A percentile compares a stretch with the other conserved stretches of the same genome.
Evolutionary conservation across 1,284 basidiomycete genomes (phyloP).

Genomic region (Phellopilus nigrolimitatus): DNA sequence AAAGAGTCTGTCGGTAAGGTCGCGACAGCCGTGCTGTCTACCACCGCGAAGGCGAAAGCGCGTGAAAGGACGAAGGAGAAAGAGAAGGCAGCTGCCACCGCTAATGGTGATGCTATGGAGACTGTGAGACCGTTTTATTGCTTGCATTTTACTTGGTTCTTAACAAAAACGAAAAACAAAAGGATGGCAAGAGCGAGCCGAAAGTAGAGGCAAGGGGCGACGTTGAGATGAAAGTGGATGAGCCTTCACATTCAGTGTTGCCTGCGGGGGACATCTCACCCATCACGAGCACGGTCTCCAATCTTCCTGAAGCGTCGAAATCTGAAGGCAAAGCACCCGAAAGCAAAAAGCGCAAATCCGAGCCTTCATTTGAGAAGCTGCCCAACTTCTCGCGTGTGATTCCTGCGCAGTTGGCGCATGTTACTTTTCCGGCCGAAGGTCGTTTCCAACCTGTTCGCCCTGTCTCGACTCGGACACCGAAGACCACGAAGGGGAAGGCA

Average conservation of each 20-base stretch:
- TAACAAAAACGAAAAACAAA: constrained; percentile 42
- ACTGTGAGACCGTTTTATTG: constrained; percentile 47
- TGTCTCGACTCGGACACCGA: constrained; percentile 49
- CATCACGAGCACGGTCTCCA: constrained; percentile 45
- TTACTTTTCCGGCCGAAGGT: constrained; percentile 75
- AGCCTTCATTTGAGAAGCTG: constrained; percentile 73
- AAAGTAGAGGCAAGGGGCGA: constrained; percentile 58
- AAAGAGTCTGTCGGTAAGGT: constrained; percentile 89
- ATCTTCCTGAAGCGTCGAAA: constrained; percentile 39
- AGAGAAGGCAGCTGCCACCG: constrained; percentile 70
- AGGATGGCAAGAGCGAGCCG: constrained; percentile 48
- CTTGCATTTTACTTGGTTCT: neutral
- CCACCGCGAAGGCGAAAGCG: constrained; percentile 90
- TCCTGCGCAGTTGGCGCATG: constrained; percentile 81
- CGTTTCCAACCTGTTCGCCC: constrained; percentile 91
- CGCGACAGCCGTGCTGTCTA: constrained; percentile 89
- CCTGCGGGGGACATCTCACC: constrained; percentile 52
- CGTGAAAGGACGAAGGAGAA: constrained; percentile 74
- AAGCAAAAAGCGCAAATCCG: constrained; percentile 52
- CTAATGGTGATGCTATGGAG: constrained; percentile 68
- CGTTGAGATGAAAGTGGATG: constrained; percentile 69
- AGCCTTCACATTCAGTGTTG: constrained; percentile 34
- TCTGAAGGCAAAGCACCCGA: constrained; percentile 31
- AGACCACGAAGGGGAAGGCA: constrained; percentile 34
- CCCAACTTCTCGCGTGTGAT: constrained; percentile 92